Evolutionary conservation across 179 eudicot species (phyloP).

Genomic region (Carnegiea gigantea): DNA sequence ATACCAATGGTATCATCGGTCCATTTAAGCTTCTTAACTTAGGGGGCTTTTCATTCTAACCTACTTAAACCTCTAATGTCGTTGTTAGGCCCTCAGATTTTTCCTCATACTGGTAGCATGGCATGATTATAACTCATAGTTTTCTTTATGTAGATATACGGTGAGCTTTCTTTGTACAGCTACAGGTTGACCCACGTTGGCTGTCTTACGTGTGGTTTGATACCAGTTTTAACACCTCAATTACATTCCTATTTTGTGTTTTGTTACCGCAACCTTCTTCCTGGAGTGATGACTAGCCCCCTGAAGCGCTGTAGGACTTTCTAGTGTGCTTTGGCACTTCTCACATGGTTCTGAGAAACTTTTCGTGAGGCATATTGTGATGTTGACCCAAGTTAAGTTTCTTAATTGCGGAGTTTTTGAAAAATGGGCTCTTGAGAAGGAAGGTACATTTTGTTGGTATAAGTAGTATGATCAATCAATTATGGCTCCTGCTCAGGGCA

Average conservation of each 20-base stretch:
- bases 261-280: neutral
- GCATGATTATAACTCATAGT: no score
- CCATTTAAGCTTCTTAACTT: neutral
- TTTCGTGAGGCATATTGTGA: no score
- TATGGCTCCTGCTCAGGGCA: neutral
- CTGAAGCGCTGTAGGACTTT: no score
- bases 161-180: neutral
- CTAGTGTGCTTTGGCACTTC: no score
- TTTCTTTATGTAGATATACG: no score
- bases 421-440: neutral
- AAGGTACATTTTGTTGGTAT: neutral
- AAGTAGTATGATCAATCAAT: neutral
- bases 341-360: no score
- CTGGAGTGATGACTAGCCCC: neutral
- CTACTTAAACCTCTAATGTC: no score
- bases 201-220: neutral
- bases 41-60: no score
- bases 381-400: neutral
- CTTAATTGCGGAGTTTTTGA: neutral
- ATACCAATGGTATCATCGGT: neutral
- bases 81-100: no score
- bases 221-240: neutral
- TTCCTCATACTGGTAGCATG: no score
- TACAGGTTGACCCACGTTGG: neutral
- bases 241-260: neutral